phyloP scores from a whole-genome alignment of 805 yeast species.

The Teunomyces atbi region DNA sequence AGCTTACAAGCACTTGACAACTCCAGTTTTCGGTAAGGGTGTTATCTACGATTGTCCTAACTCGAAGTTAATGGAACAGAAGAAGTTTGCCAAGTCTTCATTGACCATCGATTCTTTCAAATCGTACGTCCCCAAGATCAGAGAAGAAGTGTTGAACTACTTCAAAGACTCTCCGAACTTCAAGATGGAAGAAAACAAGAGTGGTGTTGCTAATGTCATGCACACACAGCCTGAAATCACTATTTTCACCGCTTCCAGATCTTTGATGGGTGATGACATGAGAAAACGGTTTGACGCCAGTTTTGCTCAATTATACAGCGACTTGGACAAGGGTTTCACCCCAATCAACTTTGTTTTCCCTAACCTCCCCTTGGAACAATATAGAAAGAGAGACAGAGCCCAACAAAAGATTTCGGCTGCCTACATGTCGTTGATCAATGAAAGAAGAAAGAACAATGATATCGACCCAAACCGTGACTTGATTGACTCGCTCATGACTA shows the following conservation, averaged over 20 bases:
- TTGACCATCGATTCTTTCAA: conserved; percentile 82
- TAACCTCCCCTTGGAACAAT: conserved; percentile 82
- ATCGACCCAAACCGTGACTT: conserved; percentile 78
- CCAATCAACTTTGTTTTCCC: conserved; percentile 96
- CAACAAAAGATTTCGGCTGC: conserved; percentile 77
- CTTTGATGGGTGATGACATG: conserved; percentile 88
- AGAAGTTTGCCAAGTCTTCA: conserved; percentile 91
- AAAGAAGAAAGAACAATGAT: conserved; percentile 75
- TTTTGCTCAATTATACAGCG: conserved; percentile 83
- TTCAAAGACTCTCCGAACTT: conserved; percentile 54
- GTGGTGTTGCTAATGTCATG: conserved; percentile 66
- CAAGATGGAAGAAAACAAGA: conserved; percentile 28
- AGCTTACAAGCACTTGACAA: conserved; percentile 93
- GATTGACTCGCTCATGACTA: conserved; percentile 81
- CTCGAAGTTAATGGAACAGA: conserved; percentile 93
- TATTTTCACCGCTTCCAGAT: conserved; percentile 91
- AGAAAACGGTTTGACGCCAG: conserved; percentile 77
- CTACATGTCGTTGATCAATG: conserved; percentile 72
- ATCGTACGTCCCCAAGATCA: conserved; percentile 83
- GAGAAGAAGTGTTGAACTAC: conserved; percentile 70
- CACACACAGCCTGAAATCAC: conserved; percentile 91
- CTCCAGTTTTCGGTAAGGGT: conserved; percentile 98
- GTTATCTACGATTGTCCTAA: conserved; percentile 97
- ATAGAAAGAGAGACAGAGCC: conserved; percentile 83
- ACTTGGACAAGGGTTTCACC: conserved; percentile 94